These are phyloP conservation scores for Oehlia diaphana DNA, from an alignment of 192 early-diverging fungal species.

Conservation along the genomic window DNA sequence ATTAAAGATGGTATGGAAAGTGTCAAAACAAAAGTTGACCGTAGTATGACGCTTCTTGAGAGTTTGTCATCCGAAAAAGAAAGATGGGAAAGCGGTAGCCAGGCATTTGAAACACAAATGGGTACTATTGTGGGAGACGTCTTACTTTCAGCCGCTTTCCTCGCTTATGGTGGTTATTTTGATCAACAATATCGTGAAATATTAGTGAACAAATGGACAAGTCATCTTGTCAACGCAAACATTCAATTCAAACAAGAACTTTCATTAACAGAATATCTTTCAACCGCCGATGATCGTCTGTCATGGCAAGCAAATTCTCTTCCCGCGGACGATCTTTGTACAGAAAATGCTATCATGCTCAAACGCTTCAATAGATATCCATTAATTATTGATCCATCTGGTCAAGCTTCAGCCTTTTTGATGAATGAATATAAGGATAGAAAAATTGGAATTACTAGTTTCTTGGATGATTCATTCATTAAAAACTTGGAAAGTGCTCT, in stretches of 20 bases:
- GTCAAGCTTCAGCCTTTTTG: conserved; percentile 88
- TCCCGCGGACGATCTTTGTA: conserved; percentile 89
- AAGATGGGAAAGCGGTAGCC: conserved; percentile 89
- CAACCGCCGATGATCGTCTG: conserved; percentile 87
- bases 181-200: conserved; percentile 92
- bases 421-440: conserved; percentile 81
- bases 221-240: conserved; percentile 64
- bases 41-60: conserved; percentile 82
- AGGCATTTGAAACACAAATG: conserved; percentile 95
- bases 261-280: conserved; percentile 87
- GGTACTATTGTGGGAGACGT: conserved; percentile 98
- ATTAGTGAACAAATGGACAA: conserved; percentile 77
- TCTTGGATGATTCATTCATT: conserved; percentile 95
- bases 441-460: conserved; percentile 92
- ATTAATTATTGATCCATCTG: conserved; percentile 96
- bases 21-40: conserved; percentile 90
- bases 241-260: conserved; percentile 78
- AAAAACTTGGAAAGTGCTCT: conserved; percentile 98
- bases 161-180: conserved; percentile 97
- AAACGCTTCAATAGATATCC: conserved; percentile 95
- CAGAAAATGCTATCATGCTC: conserved; percentile 98
- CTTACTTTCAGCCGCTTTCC: conserved; percentile 87
- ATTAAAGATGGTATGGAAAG: conserved; percentile 92
- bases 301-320: conserved; percentile 85
- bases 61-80: conserved; percentile 90